Base-by-base conservation (phyloP, 2,329 filamentous ascomycete species). In the Penicillium sp. region DNA sequence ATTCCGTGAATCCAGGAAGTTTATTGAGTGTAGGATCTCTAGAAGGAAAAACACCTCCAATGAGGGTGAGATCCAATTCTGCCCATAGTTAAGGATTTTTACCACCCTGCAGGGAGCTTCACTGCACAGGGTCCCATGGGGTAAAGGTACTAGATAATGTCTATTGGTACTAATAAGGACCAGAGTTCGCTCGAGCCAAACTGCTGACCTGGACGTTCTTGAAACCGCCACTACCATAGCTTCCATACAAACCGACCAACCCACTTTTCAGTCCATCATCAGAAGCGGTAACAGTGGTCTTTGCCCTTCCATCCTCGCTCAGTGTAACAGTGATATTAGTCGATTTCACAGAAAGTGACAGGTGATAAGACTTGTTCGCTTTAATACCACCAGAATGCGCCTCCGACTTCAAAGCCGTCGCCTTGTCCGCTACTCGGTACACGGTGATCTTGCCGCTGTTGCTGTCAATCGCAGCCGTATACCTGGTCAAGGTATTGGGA, bases 191-290 rank as follows among this genome's bases (percentile, higher is more conserved):
- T 35, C 31, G 13, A 35, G 31, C n/a, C 35, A 38, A 38, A 18
- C 14, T 20, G 9, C 1, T 20, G 35, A 38, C 18, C 18, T 38
- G 35, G 2, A 51, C 48, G 22, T 51, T 46, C 31, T 30, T 44
- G 14, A 51, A 46, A n/a, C 33, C 13, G 16, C 48, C 48, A 39
- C 48, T 51, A 16, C 48, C 48, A 35, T 51, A 35, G 27, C 48
- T 51, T 46, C 48, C 48, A 24, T 16, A 51, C 31, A 51, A 36
- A 27, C 48, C 48, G 24, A 35, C 48, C 43, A 41, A 14, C 4
- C 48, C 48, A 25, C 24, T 14, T 43, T 24, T 31, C 35, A 51
- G 20, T 4, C 20, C 18, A 33, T 27, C 42, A 20, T 46, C 43
- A 16, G 3, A 22, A 30, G 16, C 24, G 8, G 14, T 38, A 8